Base-by-base conservation (phyloP, 176 grass and related monocot genomes). In the Oryza glaberrima region DNA sequence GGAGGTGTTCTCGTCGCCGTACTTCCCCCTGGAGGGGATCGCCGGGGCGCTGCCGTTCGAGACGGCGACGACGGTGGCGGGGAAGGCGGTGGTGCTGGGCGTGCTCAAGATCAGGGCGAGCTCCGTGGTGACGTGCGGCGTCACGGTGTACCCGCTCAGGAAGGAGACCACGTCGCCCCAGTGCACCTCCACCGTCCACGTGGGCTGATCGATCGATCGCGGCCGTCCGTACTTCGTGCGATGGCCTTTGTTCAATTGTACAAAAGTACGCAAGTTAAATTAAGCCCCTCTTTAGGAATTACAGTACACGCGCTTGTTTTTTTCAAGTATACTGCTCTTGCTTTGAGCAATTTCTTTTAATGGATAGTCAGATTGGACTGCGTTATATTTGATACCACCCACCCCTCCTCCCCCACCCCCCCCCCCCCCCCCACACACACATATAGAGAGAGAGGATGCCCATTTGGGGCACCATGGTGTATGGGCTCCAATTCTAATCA, bases 31-130 rank as follows among this genome's bases (percentile, higher is more conserved):
- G 26, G 79, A 86, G 0, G 28, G 7, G 4, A 0, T 9, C 16
- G 3, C 11, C 45, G 75, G 80, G 28, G 6, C 41, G 38, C 32
- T 90, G 69, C 83, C 75, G 80, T 90, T 90, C 88, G 1, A 49
- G n/a, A 79, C 88, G 11, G 30, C 16, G n/a, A 86, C 88, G 74
- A 63, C 15, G 47, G 88, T 90, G 61, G 38, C 46, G 75, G 88
- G 88, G 26, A 75, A 79, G 80, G 88, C 88, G 38, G 75, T 83
- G 69, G 84, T 90, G 74, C 69, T 86, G 0, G 60, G 75, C 38
- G 61, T 7, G n/a, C 43, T 86, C 80, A 87, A 83, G 75, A 79
- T 90, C 60, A 56, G 4, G 0, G 84, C 84, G 3, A 46, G 47
- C 11, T 79, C 84, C n/a, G 69, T 45, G 38, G 88, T 90, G 60